These are phyloP conservation scores for Thuja plicata DNA, from an alignment of 83 land plant species.

Conservation along the genomic window DNA sequence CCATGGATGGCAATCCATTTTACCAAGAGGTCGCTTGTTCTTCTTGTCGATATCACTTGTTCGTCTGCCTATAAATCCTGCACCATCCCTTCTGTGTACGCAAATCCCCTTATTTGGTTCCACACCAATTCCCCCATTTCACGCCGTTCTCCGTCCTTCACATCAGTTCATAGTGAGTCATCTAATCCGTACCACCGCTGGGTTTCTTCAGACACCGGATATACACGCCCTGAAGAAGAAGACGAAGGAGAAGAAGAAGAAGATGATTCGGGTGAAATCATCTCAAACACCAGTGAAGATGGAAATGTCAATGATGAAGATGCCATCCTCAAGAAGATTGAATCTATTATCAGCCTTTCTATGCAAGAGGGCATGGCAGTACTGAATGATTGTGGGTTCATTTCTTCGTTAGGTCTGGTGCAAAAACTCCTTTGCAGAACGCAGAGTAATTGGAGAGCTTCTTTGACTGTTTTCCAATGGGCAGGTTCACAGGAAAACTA, in stretches of 20 bases:
- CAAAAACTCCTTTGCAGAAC: constrained; percentile 36
- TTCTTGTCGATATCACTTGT: background rate
- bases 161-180: background rate
- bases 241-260: background rate
- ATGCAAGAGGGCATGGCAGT: constrained; percentile 23
- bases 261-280: background rate
- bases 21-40: background rate
- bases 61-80: background rate
- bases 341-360: background rate
- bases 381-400: constrained; percentile 23
- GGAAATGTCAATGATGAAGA: background rate
- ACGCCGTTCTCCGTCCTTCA: background rate
- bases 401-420: constrained; percentile 25
- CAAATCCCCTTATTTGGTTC: background rate
- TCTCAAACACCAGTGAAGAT: background rate
- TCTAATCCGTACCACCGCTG: background rate
- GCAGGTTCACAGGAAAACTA: constrained; percentile 26
- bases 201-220: constrained; percentile 8
- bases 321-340: background rate
- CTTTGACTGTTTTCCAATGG: constrained; percentile 51
- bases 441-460: constrained; percentile 42
- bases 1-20: constrained; percentile 12
- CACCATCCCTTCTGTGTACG: background rate
- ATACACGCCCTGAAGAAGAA: background rate
- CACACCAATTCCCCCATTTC: background rate